Conservation (phyloP, 2,329 filamentous ascomycete species). For the Blastomyces parvus region DNA sequence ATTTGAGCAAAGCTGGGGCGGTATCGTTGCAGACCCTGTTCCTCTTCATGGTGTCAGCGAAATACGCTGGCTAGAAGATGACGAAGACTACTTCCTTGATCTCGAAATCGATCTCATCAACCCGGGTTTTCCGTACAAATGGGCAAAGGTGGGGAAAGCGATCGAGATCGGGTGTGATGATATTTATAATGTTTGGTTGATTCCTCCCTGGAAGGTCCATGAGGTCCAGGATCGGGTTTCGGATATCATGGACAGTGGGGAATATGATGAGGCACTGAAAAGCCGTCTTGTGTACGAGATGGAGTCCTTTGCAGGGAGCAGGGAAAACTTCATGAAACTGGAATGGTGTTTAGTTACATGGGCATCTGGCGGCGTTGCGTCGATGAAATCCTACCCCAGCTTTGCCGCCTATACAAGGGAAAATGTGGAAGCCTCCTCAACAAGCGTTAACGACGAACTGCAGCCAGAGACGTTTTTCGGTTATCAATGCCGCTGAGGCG, state of each 20-base stretch:
- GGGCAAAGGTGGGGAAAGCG: neutral
- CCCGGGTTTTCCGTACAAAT: neutral
- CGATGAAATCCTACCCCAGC: neutral
- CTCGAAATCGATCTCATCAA: neutral
- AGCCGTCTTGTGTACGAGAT: neutral
- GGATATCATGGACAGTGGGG: neutral
- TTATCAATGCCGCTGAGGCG: neutral
- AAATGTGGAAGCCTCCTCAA: neutral
- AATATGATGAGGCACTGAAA: neutral
- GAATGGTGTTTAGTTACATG: neutral
- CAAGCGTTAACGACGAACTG: neutral
- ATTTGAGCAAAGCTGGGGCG: neutral
- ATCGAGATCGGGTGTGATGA: neutral
- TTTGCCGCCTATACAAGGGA: neutral
- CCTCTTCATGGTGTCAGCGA: neutral
- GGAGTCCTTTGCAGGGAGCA: neutral
- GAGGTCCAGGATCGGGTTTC: neutral
- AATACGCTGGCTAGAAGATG: neutral
- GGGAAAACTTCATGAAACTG: neutral
- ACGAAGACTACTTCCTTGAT: neutral
- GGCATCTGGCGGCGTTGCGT: neutral
- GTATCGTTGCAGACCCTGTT: neutral
- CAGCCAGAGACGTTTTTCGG: neutral
- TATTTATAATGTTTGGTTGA: neutral
- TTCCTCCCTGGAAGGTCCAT: neutral